Evolutionary conservation across 495 filamentous ascomycete species (phyloP).

Genomic region (Corynascus novoguineensis): DNA sequence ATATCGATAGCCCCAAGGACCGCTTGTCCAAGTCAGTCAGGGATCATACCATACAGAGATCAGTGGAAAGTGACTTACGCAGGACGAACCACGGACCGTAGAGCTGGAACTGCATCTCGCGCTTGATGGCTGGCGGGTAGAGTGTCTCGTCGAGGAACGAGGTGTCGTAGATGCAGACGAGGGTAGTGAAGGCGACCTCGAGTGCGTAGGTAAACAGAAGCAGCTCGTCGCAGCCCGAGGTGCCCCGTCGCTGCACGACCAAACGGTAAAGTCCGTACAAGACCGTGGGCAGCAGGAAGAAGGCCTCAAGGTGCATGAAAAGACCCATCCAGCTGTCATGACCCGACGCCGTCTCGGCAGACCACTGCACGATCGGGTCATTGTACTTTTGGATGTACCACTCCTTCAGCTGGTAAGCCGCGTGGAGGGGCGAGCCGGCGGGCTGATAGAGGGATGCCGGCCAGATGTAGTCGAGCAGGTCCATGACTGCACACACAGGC

Average conservation of each 20-base stretch:
- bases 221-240: conserved; percentile 51
- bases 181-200: conserved; percentile 66
- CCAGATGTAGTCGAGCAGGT: conserved; percentile 57
- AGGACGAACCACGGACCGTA: conserved; percentile 70
- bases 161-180: conserved; percentile 54
- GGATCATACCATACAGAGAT: neutral
- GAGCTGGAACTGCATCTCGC: conserved; percentile 45
- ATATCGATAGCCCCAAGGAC: conserved; percentile 37
- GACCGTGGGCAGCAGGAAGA: conserved; percentile 64
- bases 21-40: conserved; percentile 30
- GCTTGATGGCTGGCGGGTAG: conserved; percentile 45
- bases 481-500: conserved; percentile 49
- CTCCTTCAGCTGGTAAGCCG: conserved; percentile 47
- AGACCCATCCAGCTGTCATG: conserved; percentile 59
- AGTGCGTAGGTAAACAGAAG: conserved; percentile 63
- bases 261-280: conserved; percentile 48
- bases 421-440: conserved; percentile 34
- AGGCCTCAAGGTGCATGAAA: conserved; percentile 63
- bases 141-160: conserved; percentile 49
- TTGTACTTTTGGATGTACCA: conserved; percentile 65
- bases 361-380: conserved; percentile 67
- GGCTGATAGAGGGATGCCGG: conserved; percentile 50
- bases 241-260: conserved; percentile 23
- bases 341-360: conserved; percentile 38
- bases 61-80: conserved; percentile 51